phyloP scores from a whole-genome alignment of 176 grass and related monocot genomes.

The Eremochloa ophiuroides region DNA sequence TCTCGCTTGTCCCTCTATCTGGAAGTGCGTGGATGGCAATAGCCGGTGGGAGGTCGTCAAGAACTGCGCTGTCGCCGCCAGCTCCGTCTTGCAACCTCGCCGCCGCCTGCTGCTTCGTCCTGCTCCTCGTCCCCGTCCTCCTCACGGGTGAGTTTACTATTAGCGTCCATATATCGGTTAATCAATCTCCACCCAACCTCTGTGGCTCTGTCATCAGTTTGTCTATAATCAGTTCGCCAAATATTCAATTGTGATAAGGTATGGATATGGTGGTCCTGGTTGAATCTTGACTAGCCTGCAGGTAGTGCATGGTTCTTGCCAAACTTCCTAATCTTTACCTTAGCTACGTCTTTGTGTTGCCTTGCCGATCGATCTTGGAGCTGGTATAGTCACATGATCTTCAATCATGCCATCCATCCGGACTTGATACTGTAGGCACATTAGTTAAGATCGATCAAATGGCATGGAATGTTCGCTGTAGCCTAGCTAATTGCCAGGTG shows the following conservation, averaged over 20 bases:
- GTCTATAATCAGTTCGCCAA: not conserved
- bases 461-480: too few relatives aligned
- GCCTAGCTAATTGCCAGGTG: not conserved
- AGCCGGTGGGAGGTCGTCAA: not conserved
- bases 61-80: not conserved
- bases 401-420: too few relatives aligned
- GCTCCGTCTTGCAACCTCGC: not conserved
- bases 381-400: too few relatives aligned
- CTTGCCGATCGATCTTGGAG: too few relatives aligned
- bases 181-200: not conserved
- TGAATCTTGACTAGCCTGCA: not conserved
- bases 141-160: slow-evolving; percentile 1
- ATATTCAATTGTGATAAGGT: not conserved
- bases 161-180: not conserved
- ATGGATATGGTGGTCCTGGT: not conserved
- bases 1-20: not conserved
- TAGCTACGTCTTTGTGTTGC: not conserved
- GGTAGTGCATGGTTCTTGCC: not conserved
- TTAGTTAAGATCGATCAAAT: too few relatives aligned
- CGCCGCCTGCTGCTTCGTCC: not conserved
- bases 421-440: too few relatives aligned
- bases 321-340: not conserved
- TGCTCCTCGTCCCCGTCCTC: slow-evolving; percentile 12
- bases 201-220: too few relatives aligned
- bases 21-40: slow-evolving; percentile 6